Evolutionary conservation across 2,329 filamentous ascomycete genomes (phyloP).

Genomic region (Arthrinium puccinioides): DNA sequence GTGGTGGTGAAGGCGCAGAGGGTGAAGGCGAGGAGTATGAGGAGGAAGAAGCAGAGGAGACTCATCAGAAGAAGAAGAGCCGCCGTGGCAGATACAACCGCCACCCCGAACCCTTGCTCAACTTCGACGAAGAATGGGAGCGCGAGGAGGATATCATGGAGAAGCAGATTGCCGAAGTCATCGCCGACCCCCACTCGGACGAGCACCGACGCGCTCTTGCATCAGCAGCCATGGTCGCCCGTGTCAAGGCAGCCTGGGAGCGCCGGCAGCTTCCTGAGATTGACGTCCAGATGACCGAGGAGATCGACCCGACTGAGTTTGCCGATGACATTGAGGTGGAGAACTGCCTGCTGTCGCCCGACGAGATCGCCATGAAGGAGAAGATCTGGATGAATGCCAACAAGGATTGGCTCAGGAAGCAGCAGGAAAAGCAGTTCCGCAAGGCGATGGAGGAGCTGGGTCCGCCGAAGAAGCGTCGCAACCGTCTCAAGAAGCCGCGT

Average conservation of each 20-base stretch:
- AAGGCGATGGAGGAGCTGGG: slow-evolving; percentile 50
- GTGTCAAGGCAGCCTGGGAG: slow-evolving; percentile 44
- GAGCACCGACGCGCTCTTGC: slow-evolving; percentile 52
- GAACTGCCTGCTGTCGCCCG: slow-evolving; percentile 66
- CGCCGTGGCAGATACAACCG: slow-evolving; percentile 21
- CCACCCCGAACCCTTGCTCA: slow-evolving; percentile 33
- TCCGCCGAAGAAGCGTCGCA: slow-evolving; percentile 50
- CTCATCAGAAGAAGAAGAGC: slow-evolving; percentile 5
- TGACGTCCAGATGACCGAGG: slow-evolving; percentile 49
- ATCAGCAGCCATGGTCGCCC: slow-evolving; percentile 47
- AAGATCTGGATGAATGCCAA: slow-evolving; percentile 93
- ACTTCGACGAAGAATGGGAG: slow-evolving; percentile 56
- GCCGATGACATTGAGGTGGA: slow-evolving; percentile 81
- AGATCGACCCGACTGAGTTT: slow-evolving; percentile 76
- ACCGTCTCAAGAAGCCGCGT: slow-evolving; percentile 39
- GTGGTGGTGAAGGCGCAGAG: slow-evolving; percentile 30
- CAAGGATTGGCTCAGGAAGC: slow-evolving; percentile 81
- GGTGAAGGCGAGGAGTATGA: slow-evolving; percentile 28
- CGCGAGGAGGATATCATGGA: slow-evolving; percentile 59
- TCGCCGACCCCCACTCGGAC: slow-evolving; percentile 50
- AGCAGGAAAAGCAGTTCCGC: slow-evolving; percentile 77
- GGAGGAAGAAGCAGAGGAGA: slow-evolving; percentile 4
- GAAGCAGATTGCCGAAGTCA: slow-evolving; percentile 62
- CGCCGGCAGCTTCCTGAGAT: slow-evolving; percentile 39
- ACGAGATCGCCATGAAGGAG: slow-evolving; percentile 78